These are phyloP conservation scores for Jackrogersella multiformis DNA, from an alignment of 495 filamentous ascomycete genomes.

Conservation along the genomic window DNA sequence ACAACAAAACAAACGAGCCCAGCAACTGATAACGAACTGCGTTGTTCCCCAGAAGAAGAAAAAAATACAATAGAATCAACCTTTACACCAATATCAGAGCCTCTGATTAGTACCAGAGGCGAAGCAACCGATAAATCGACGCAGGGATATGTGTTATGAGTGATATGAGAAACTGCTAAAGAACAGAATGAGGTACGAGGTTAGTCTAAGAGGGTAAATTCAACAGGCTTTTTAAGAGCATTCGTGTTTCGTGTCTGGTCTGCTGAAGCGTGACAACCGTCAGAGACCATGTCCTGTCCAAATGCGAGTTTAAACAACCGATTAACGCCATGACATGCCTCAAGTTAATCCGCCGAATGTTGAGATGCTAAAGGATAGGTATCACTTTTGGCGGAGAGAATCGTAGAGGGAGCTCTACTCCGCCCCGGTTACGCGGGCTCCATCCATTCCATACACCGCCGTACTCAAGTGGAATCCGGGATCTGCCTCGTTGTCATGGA, in stretches of 20 bases:
- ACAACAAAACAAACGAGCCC: slow-evolving; percentile 18
- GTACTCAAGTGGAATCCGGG: slow-evolving; percentile 58
- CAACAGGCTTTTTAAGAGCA: slow-evolving; percentile 39
- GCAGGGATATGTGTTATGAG: slow-evolving; percentile 28
- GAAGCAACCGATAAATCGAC: slow-evolving; percentile 2
- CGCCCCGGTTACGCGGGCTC: slow-evolving; percentile 57
- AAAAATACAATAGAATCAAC: slow-evolving; percentile 27
- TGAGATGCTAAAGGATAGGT: slow-evolving; percentile 27
- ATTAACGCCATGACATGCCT: slow-evolving; percentile 47
- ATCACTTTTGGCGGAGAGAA: slow-evolving; percentile 4
- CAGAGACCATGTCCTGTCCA: slow-evolving; percentile 45
- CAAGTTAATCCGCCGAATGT: slow-evolving; percentile 30
- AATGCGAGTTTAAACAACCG: slow-evolving; percentile 48
- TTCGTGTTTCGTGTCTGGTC: slow-evolving; percentile 46
- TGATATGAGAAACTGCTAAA: slow-evolving; percentile 21
- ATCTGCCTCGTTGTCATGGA: slow-evolving; percentile 45
- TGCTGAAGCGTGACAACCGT: slow-evolving; percentile 39
- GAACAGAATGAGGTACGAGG: slow-evolving; percentile 25
- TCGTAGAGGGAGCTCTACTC: slow-evolving; percentile 51
- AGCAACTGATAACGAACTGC: slow-evolving; percentile 7
- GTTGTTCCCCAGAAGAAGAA: slow-evolving; percentile 5
- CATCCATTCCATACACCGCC: slow-evolving; percentile 54
- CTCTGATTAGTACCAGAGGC: neutral
- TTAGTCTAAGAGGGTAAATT: slow-evolving; percentile 37
- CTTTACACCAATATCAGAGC: slow-evolving; percentile 10